phyloP scores from a whole-genome alignment of 208 protist species.

The Trypanosoma theileri region DNA sequence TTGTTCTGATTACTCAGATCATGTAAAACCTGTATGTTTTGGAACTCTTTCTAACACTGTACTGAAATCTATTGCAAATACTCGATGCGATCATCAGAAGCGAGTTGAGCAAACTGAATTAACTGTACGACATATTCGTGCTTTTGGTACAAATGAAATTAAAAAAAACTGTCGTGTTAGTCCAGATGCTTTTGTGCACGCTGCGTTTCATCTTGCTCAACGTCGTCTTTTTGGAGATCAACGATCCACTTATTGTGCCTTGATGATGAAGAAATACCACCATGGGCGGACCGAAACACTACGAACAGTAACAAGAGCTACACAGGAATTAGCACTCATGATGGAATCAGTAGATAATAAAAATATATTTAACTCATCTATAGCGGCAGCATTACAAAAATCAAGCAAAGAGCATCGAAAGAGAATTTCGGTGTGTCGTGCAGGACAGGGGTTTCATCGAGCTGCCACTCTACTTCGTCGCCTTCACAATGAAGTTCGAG shows the following conservation, averaged over 20 bases:
- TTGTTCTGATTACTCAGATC: neutral
- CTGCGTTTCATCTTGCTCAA: constrained; percentile 31
- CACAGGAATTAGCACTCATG: constrained; percentile 12
- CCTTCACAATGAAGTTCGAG: constrained; percentile 19
- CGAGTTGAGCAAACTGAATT: constrained; percentile 9
- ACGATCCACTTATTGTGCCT: constrained; percentile 29
- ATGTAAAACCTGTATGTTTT: constrained; percentile 14
- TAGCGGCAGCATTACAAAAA: constrained; percentile 11
- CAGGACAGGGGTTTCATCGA: constrained; percentile 27
- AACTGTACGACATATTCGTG: constrained; percentile 15
- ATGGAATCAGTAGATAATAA: constrained; percentile 6
- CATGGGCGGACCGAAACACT: constrained; percentile 28
- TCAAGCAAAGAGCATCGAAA: constrained; percentile 16
- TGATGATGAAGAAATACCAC: constrained; percentile 30
- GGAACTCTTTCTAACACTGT: constrained; percentile 5
- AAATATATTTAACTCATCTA: neutral
- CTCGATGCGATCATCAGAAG: constrained; percentile 2
- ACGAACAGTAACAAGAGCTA: constrained; percentile 20
- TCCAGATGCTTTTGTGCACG: constrained; percentile 32
- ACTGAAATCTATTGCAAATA: constrained; percentile 10
- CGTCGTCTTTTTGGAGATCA: constrained; percentile 27
- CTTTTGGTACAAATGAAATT: constrained; percentile 27
- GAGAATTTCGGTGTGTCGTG: constrained; percentile 13
- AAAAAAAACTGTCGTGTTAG: constrained; percentile 27
- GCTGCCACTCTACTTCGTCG: constrained; percentile 7